Evolutionary conservation across 2,329 filamentous ascomycete species (phyloP).

Genomic region (Aureobasidium uvarum): DNA sequence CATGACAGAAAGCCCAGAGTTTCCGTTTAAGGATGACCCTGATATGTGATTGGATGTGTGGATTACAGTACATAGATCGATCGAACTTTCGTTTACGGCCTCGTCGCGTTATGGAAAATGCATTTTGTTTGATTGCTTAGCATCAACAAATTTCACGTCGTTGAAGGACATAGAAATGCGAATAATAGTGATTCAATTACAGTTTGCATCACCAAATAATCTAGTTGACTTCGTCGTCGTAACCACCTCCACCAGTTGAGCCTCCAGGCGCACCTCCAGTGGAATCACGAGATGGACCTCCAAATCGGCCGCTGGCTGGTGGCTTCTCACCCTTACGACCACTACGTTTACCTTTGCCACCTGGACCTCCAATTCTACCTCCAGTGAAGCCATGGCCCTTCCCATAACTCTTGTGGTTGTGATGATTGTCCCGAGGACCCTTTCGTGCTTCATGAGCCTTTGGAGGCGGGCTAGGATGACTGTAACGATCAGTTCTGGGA

Average conservation of each 20-base stretch:
- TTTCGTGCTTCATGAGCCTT: background rate
- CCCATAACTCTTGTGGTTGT: too few relatives aligned
- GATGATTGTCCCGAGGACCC: background rate
- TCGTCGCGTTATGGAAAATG: background rate
- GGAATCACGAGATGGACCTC: background rate
- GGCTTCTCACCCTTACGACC: background rate
- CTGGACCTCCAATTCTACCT: background rate
- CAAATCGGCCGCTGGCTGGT: background rate
- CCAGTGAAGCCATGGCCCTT: background rate
- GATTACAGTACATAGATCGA: constrained; percentile 8
- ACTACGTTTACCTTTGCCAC: background rate
- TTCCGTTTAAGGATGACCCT: background rate
- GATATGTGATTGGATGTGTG: background rate
- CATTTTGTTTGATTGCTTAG: background rate
- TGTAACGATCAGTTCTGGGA: background rate
- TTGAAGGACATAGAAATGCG: background rate
- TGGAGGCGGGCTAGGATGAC: background rate
- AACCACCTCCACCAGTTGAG: background rate
- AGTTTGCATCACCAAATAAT: background rate
- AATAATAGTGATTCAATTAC: background rate
- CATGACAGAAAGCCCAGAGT: background rate
- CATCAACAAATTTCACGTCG: background rate
- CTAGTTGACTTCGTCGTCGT: background rate
- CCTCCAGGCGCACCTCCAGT: background rate
- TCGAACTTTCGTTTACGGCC: background rate